Percentiles rank a stretch among this genome's conserved stretches.
These are phyloP conservation scores for Phytopythium boreale DNA, from an alignment of 352 stramenopile species.

Conservation along the genomic window DNA sequence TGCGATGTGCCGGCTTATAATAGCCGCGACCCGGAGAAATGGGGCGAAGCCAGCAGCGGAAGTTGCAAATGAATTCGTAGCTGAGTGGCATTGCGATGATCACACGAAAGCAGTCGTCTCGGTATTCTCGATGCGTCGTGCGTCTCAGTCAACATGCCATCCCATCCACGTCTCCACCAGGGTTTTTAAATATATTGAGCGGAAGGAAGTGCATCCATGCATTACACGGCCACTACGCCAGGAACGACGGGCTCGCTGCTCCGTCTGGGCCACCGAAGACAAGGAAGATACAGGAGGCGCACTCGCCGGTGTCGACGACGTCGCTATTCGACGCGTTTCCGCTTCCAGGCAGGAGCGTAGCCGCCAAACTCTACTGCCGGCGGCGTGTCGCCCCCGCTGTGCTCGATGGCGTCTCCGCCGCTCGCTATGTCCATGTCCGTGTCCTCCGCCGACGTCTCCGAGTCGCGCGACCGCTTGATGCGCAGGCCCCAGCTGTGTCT, in stretches of 20 bases:
- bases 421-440: conserved; percentile 34
- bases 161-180: no score
- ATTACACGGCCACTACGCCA: background rate
- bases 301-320: background rate
- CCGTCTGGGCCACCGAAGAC: background rate
- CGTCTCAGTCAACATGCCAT: no score
- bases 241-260: background rate
- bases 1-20: no score
- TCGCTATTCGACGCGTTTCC: conserved; percentile 50
- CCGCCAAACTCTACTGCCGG: conserved; percentile 39
- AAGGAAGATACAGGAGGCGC: background rate
- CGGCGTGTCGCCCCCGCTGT: conserved; percentile 20
- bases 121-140: no score
- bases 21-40: no score
- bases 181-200: conserved; percentile 7
- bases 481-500: conserved; percentile 44
- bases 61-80: no score
- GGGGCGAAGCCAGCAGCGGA: no score
- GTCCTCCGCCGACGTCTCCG: conserved; percentile 21
- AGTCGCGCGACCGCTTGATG: conserved; percentile 48
- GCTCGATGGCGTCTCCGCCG: conserved; percentile 11
- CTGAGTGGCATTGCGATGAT: no score
- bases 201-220: background rate
- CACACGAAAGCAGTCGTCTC: no score
- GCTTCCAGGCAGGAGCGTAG: conserved; percentile 46